A percentile compares a stretch with the other conserved stretches of the same genome.
phyloP scores from a whole-genome alignment of 495 filamentous ascomycete species.

The Penicillium roqueforti region DNA sequence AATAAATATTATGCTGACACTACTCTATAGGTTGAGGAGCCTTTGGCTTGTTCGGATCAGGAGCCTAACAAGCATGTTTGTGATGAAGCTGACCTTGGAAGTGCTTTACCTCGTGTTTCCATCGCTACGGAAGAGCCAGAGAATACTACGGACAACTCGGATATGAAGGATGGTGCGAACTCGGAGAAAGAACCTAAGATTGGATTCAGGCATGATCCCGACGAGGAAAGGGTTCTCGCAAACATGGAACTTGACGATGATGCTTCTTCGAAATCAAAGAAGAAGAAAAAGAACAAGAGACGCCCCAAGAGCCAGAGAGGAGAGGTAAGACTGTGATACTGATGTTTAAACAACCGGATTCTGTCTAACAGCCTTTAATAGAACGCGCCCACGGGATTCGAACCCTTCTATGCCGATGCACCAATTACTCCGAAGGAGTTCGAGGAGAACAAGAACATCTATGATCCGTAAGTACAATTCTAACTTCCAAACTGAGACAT shows the following conservation, averaged over 20 bases:
- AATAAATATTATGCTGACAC: background rate
- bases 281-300: conserved; percentile 33
- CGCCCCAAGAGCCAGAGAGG: conserved; percentile 48
- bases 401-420: conserved; percentile 70
- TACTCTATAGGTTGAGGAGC: background rate
- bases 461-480: conserved; percentile 32
- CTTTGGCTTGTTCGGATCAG: background rate
- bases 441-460: conserved; percentile 56
- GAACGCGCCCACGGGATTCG: conserved; percentile 56
- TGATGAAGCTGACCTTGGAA: background rate
- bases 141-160: background rate
- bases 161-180: background rate
- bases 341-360: background rate
- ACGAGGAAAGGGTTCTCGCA: conserved; percentile 10
- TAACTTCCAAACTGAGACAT: background rate
- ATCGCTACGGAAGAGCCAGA: background rate
- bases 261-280: background rate
- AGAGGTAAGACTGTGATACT: conserved; percentile 21
- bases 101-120: background rate
- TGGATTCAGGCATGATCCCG: conserved; percentile 3
- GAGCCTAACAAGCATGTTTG: background rate
- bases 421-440: conserved; percentile 68
- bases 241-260: conserved; percentile 9
- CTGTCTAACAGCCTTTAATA: conserved; percentile 18
- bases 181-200: background rate